These are phyloP conservation scores for Tolypocladium pustulatum DNA, from an alignment of 2,329 filamentous ascomycete species.

Conservation along the genomic window DNA sequence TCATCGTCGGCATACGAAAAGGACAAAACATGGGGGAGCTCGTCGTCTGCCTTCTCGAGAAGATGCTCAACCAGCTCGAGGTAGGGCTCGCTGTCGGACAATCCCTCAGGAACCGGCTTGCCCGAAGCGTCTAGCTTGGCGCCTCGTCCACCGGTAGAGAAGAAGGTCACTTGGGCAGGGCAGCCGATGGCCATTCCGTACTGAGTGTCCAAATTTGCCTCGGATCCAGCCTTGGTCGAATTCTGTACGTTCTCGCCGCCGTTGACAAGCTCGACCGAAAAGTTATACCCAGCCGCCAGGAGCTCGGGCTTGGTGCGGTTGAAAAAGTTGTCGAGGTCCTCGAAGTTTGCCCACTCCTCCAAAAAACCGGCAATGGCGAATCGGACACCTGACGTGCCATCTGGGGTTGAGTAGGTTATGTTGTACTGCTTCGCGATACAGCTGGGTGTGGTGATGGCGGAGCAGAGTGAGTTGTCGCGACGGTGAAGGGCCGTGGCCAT, in stretches of 20 bases:
- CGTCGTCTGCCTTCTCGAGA: slow-evolving; percentile 28
- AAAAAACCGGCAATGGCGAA: slow-evolving; percentile 40
- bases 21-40: slow-evolving; percentile 44
- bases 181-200: slow-evolving; percentile 35
- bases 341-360: slow-evolving; percentile 33
- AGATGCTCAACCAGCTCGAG: slow-evolving; percentile 42
- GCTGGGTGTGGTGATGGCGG: slow-evolving; percentile 21
- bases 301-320: slow-evolving; percentile 23
- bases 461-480: not conserved
- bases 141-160: slow-evolving; percentile 33
- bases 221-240: slow-evolving; percentile 24
- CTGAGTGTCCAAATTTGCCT: slow-evolving; percentile 38
- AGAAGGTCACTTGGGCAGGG: slow-evolving; percentile 33
- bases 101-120: slow-evolving; percentile 15
- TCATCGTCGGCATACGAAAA: slow-evolving; percentile 51
- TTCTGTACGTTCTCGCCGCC: slow-evolving; percentile 33
- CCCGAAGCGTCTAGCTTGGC: slow-evolving; percentile 28
- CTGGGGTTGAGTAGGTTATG: slow-evolving; percentile 23
- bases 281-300: slow-evolving; percentile 25
- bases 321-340: slow-evolving; percentile 30
- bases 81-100: slow-evolving; percentile 44
- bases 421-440: slow-evolving; percentile 36
- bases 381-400: slow-evolving; percentile 22
- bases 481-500: not conserved
- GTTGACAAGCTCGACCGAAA: slow-evolving; percentile 29